These are phyloP conservation scores for Colletotrichum sp. DNA, from an alignment of 2,329 filamentous ascomycete species.

Conservation along the genomic window DNA sequence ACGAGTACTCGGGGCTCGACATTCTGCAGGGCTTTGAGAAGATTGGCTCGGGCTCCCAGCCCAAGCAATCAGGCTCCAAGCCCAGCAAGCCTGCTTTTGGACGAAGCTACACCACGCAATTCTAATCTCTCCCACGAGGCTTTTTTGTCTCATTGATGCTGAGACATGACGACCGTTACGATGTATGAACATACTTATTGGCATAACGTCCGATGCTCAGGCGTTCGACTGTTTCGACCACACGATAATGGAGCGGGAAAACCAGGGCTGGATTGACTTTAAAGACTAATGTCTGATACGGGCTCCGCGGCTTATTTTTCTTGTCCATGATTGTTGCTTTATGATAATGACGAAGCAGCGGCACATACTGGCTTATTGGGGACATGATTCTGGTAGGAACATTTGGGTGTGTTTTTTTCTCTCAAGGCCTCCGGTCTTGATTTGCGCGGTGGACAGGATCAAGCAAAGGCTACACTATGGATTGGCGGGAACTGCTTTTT, in stretches of 20 bases:
- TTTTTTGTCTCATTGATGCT: conserved; percentile 7
- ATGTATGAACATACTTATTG: conserved; percentile 24
- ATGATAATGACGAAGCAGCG: conserved; percentile 23
- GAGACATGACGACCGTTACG: conserved; percentile 23
- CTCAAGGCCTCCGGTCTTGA: background rate
- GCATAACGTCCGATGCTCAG: conserved; percentile 20
- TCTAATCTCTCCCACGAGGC: conserved; percentile 29
- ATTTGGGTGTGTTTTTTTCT: background rate
- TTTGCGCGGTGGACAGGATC: background rate
- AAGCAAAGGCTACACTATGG: background rate
- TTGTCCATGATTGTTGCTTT: conserved; percentile 22
- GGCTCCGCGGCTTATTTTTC: conserved; percentile 17
- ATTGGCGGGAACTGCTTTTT: background rate
- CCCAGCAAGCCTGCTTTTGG: conserved; percentile 38
- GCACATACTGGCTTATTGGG: conserved; percentile 19
- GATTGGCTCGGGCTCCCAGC: conserved; percentile 61
- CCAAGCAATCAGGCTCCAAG: conserved; percentile 33
- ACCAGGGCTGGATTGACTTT: conserved; percentile 8
- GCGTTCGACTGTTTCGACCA: conserved; percentile 18
- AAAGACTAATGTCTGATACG: conserved; percentile 20
- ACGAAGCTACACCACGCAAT: conserved; percentile 41
- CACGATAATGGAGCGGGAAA: conserved; percentile 20
- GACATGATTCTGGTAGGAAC: background rate
- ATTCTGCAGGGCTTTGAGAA: conserved; percentile 79
- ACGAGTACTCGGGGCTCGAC: conserved; percentile 68